Evolutionary conservation across 1,284 basidiomycete species (phyloP).

Genomic region (Agaricales sp.): DNA sequence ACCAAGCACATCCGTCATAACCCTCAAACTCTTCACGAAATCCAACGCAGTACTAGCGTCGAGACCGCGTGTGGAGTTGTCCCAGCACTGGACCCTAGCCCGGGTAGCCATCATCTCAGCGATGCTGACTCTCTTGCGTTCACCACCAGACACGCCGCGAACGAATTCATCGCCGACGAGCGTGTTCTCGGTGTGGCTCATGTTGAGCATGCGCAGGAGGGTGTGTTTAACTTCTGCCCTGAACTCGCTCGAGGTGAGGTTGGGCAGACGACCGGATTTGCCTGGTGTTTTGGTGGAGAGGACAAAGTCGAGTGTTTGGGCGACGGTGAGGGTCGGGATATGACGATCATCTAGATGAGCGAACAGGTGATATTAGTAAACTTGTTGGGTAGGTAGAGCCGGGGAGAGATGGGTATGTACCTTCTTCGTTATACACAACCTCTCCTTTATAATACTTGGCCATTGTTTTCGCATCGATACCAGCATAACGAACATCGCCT

Average conservation of each 20-base stretch:
- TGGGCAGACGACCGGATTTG: constrained; percentile 60
- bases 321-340: constrained; percentile 69
- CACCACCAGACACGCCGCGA: constrained; percentile 81
- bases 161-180: constrained; percentile 80
- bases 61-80: constrained; percentile 78
- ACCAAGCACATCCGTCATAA: constrained; percentile 69
- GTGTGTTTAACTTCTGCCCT: constrained; percentile 46
- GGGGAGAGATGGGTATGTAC: constrained; percentile 19
- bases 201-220: constrained; percentile 71
- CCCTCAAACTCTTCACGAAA: constrained; percentile 62
- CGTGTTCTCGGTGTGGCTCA: constrained; percentile 66
- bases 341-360: constrained; percentile 54
- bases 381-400: not conserved
- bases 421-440: constrained; percentile 77
- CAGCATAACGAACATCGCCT: constrained; percentile 69
- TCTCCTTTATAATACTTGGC: constrained; percentile 68
- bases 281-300: constrained; percentile 61
- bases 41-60: constrained; percentile 83
- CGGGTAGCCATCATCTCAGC: constrained; percentile 79
- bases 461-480: constrained; percentile 59
- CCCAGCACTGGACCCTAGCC: constrained; percentile 73
- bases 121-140: constrained; percentile 81
- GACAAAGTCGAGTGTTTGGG: constrained; percentile 59
- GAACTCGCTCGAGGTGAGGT: constrained; percentile 50
- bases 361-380: constrained; percentile 3